Base-by-base conservation (phyloP, 164 flowering plant species). In the Cinnamomum micranthum region DNA sequence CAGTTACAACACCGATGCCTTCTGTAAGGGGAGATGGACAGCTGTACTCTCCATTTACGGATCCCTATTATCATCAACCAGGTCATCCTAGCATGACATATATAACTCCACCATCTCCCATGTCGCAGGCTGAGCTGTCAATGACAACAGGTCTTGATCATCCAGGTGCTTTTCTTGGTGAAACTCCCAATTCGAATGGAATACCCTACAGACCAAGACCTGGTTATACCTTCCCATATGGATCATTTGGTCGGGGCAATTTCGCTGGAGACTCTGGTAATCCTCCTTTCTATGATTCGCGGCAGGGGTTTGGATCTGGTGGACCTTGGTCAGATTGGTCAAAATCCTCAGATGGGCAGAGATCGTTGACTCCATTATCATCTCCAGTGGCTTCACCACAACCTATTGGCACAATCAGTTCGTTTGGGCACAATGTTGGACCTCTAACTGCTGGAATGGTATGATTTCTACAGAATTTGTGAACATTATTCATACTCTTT, bases 1-100 rank as follows among this genome's bases (percentile, higher is more conserved):
- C 99, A 2, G 89, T 86, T 55, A 87, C 95, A 66, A 86, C 94
- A 33, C 93, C 99, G 70, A 69, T 92, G 73, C 92, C 92, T 64
- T 82, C 91, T 63, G 84, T 85, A 19, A 85, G 90, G 67, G 80
- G 81, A 65, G 91, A 89, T 74, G 87, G 87, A 23, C 91, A 82
- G 69, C 51, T 86, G 35, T 86, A 81, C 73, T 76, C 90, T 33
- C 84, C 88, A n/a, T 86, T 82, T 70, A 85, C 97, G 2, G 92
- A 86, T 66, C 87, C 93, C 59, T 92, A 89, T 79, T 95, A 87
- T 73, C 94, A 88, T 73, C 97, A 88, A 75, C 69, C 86, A 47
- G 87, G 85, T 82, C 86, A 88, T 55, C 92, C 87, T 52, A 86
- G 80, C 79, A 71, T 89, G 80, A 86, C 93, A 33, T 89, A 87